A percentile compares a stretch with the other conserved stretches of the same genome.
phyloP scores from a whole-genome alignment of 306 rosid species.

The Luffa aegyptiaca region DNA sequence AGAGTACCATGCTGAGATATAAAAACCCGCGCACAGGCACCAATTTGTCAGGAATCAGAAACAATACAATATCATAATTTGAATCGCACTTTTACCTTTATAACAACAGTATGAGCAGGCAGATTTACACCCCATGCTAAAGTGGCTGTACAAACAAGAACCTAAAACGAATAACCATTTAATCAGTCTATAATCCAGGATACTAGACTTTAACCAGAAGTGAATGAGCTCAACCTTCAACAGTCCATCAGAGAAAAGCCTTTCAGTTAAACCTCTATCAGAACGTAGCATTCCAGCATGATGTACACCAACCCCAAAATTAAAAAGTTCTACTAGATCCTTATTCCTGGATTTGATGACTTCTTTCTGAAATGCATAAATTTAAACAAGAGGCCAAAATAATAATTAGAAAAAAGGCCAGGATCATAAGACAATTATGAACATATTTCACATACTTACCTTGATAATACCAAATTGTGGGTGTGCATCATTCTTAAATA shows the following conservation, averaged over 20 bases:
- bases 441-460: conserved; percentile 33
- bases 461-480: conserved; percentile 54
- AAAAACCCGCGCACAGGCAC: not conserved
- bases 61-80: not conserved
- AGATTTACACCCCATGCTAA: conserved; percentile 99
- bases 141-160: conserved; percentile 96
- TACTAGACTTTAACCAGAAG: conserved; percentile 13
- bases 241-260: conserved; percentile 86
- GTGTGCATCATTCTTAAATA: conserved; percentile 56
- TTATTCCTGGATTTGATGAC: conserved; percentile 85
- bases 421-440: conserved; percentile 3
- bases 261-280: conserved; percentile 90
- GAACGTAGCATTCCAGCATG: conserved; percentile 99
- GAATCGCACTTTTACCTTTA: conserved; percentile 53
- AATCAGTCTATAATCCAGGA: not conserved
- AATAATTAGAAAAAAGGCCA: conserved; percentile 1
- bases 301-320: conserved; percentile 80
- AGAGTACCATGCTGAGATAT: not conserved
- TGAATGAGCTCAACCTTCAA: conserved; percentile 49
- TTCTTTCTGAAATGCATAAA: conserved; percentile 58
- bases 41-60: not conserved
- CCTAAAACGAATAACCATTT: conserved; percentile 38
- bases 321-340: conserved; percentile 86
- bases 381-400: conserved; percentile 14
- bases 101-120: conserved; percentile 97